These are phyloP conservation scores for Boletus eberwhitei DNA, from an alignment of 768 basidiomycete genomes.

Conservation along the genomic window DNA sequence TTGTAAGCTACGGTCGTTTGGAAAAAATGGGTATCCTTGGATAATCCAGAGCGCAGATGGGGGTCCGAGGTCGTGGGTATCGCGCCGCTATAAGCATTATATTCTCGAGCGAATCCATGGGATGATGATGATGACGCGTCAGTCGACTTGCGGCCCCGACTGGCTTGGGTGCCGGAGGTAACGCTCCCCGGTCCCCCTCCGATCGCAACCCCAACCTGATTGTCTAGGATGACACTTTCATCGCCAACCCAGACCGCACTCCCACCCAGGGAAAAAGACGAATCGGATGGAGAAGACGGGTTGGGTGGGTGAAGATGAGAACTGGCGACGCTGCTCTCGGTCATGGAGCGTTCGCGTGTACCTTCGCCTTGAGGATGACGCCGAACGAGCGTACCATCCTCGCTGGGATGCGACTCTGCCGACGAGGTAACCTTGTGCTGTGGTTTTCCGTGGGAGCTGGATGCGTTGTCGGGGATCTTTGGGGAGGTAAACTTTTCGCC, in stretches of 20 bases:
- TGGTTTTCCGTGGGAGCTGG: conserved; percentile 28
- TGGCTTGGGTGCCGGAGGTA: conserved; percentile 42
- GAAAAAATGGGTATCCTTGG: conserved; percentile 93
- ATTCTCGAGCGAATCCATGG: conserved; percentile 45
- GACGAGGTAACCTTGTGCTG: conserved; percentile 50
- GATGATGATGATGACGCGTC: conserved; percentile 73
- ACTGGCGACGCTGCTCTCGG: conserved; percentile 37
- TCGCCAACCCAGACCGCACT: conserved; percentile 85
- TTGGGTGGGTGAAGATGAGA: conserved; percentile 28
- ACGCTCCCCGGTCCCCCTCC: conserved; percentile 48
- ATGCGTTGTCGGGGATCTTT: conserved; percentile 17
- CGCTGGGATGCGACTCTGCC: conserved; percentile 62
- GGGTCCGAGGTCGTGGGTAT: conserved; percentile 46
- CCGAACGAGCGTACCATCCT: conserved; percentile 58
- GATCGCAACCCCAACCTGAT: conserved; percentile 33
- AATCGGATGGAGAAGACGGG: conserved; percentile 62
- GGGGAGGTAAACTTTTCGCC: conserved; percentile 66
- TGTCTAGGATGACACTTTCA: conserved; percentile 55
- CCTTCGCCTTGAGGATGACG: conserved; percentile 28
- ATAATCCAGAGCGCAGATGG: conserved; percentile 45
- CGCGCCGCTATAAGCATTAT: conserved; percentile 33
- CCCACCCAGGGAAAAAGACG: conserved; percentile 74
- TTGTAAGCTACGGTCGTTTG: conserved; percentile 83
- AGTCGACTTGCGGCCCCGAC: conserved; percentile 59
- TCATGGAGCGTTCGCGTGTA: conserved; percentile 37